These are phyloP conservation scores for Trichosporon sp. DNA, from an alignment of 1,284 basidiomycete genomes.

Conservation along the genomic window DNA sequence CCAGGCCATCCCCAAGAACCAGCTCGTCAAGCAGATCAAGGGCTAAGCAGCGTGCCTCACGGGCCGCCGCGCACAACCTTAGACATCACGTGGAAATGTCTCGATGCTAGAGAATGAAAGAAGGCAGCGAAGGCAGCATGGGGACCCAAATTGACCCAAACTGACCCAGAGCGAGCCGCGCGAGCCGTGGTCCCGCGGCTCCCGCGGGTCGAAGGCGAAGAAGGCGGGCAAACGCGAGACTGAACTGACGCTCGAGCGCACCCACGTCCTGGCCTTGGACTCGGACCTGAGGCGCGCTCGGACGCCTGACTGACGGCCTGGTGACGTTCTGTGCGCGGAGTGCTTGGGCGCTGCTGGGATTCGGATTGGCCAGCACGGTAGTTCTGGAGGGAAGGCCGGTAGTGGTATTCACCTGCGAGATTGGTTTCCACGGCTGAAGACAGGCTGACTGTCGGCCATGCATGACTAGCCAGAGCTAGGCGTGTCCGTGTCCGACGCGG, in stretches of 20 bases:
- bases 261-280: background rate
- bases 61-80: slow-evolving; percentile 4
- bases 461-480: no score
- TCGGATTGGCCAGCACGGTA: background rate
- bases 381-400: background rate
- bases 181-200: background rate
- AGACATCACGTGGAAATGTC: background rate
- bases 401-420: background rate
- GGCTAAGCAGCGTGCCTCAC: slow-evolving; percentile 2
- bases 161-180: background rate
- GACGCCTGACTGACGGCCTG: background rate
- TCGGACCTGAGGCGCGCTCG: background rate
- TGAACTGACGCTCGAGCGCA: background rate
- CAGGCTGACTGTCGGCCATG: background rate
- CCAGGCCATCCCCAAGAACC: slow-evolving; percentile 35
- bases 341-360: background rate
- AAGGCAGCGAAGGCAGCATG: slow-evolving; percentile 18
- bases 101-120: background rate
- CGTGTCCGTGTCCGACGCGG: no score
- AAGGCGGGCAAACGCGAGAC: background rate
- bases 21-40: slow-evolving; percentile 40
- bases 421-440: background rate
- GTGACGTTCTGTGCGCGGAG: background rate
- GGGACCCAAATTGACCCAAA: background rate
- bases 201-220: background rate